Evolutionary conservation across 495 filamentous ascomycete species (phyloP), one percentile per base, ranked within the genome.

Genomic region (Talaromyces nanjingensis): DNA sequence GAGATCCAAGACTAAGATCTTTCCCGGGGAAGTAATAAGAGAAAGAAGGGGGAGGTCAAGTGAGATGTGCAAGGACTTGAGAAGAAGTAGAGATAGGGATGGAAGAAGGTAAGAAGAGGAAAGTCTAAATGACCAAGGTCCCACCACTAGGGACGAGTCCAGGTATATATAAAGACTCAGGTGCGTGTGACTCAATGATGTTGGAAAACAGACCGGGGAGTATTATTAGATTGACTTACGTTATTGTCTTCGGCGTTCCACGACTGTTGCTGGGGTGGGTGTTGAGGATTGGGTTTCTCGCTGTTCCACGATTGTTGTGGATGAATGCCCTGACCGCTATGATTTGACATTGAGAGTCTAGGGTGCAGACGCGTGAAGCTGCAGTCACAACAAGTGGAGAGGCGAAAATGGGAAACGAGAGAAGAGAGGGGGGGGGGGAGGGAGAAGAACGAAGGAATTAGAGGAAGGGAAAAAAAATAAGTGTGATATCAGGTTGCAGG

Each of bases 311-410:
- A 52, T 11, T 62, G 60, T 52, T 49, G 60, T 62, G 60, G 60
- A 62, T 53, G 60, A 37, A 29, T 62, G 60, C 60, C 60, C 60
- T 62, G 60, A 31, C 45, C 45, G 29, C 60, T 54, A 49, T 24
- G 60, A 62, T 62, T 62, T 62, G 60, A 62, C 60, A 62, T 62
- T 62, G 60, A 62, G 60, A 62, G 60, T 49, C 45, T 27, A 62
- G 60, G 60, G 42, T 62, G 22, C 33, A 16, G 58, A 49, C 25
- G 58, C 59, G 62, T 59, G 20, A 67, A 62, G 66, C 52, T 67
- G 65, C 61, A 60, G 59, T 33, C 37, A 31, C 53, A 53, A 25
- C 34, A 29, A 62, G 45, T 42, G 54, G 56, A 59, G 62, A 57
- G 54, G 57, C 64, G 55, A 65, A 52, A 42, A 65, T 20, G 57